Percentiles rank a stretch among this genome's conserved stretches.
These are phyloP conservation scores for Pyrenophora graminea DNA, from an alignment of 2,329 filamentous ascomycete genomes.

Conservation along the genomic window DNA sequence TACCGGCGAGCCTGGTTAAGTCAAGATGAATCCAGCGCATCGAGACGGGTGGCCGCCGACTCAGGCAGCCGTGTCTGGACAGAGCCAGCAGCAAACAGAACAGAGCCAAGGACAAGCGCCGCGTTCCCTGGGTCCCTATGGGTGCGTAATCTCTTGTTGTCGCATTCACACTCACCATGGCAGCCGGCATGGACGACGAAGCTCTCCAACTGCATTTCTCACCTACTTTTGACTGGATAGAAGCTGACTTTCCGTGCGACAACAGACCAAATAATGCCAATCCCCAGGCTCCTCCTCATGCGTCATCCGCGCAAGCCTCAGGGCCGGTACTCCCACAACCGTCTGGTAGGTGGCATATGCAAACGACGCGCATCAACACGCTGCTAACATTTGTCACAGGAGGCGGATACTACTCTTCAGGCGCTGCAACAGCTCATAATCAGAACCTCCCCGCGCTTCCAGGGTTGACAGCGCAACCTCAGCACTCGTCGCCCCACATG, in stretches of 20 bases:
- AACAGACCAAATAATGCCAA: conserved; percentile 39
- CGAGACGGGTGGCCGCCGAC: conserved; percentile 49
- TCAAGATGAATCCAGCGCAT: conserved; percentile 48
- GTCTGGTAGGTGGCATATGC: conserved; percentile 38
- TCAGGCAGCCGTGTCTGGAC: conserved; percentile 55
- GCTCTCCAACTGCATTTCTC: conserved; percentile 16
- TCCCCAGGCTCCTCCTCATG: conserved; percentile 39
- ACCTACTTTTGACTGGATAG: conserved; percentile 14
- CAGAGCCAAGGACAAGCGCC: conserved; percentile 40
- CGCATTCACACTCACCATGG: conserved; percentile 3
- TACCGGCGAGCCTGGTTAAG: conserved; percentile 35
- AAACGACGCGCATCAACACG: conserved; percentile 10
- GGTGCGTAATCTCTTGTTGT: conserved; percentile 32
- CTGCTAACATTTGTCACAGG: conserved; percentile 28
- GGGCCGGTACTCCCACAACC: conserved; percentile 48
- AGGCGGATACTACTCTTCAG: conserved; percentile 49
- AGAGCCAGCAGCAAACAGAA: conserved; percentile 47
- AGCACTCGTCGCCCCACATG: conserved; percentile 49
- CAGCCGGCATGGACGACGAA: conserved; percentile 24
- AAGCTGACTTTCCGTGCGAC: conserved; percentile 24
- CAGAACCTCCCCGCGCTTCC: conserved; percentile 53
- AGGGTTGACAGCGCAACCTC: conserved; percentile 50
- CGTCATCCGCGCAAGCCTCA: conserved; percentile 42
- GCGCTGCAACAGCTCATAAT: conserved; percentile 38
- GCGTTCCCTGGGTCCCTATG: conserved; percentile 43